A percentile compares a stretch with the other conserved stretches of the same genome.
Evolutionary conservation across 2,329 filamentous ascomycete genomes (phyloP).

Genomic region (Fusarium pseudograminearum): DNA sequence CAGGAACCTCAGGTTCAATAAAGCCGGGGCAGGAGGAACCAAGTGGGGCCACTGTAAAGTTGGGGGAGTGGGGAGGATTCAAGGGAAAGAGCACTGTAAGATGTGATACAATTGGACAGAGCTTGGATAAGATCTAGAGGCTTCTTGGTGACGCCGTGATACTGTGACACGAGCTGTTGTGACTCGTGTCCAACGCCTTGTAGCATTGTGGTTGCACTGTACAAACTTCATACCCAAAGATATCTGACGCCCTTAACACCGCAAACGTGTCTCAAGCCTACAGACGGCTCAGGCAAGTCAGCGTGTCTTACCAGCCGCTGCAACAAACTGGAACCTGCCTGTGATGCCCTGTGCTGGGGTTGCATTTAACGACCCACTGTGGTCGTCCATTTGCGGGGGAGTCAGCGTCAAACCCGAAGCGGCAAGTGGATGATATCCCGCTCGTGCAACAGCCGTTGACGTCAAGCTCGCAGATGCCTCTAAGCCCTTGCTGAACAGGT

Average conservation of each 20-base stretch:
- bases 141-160: constrained; percentile 40
- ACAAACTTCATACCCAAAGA: neutral
- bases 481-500: neutral
- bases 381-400: constrained; percentile 39
- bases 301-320: constrained; percentile 16
- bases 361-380: constrained; percentile 1
- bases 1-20: constrained; percentile 33
- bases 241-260: neutral
- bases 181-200: constrained; percentile 29
- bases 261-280: constrained; percentile 19
- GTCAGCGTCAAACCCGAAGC: constrained; percentile 26
- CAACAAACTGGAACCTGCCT: constrained; percentile 16
- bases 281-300: neutral
- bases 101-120: constrained; percentile 14
- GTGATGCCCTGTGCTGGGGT: neutral
- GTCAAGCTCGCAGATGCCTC: constrained; percentile 31
- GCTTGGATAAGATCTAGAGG: constrained; percentile 19
- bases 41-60: constrained; percentile 36
- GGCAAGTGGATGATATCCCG: constrained; percentile 35
- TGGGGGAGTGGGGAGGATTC: constrained; percentile 35
- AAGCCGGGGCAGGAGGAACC: constrained; percentile 17
- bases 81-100: constrained; percentile 11
- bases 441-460: constrained; percentile 36
- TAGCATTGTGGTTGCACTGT: neutral
- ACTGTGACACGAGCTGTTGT: constrained; percentile 24